These are phyloP conservation scores for Gossypium gossypioides DNA, from an alignment of 441 rosid genomes.

Conservation along the genomic window DNA sequence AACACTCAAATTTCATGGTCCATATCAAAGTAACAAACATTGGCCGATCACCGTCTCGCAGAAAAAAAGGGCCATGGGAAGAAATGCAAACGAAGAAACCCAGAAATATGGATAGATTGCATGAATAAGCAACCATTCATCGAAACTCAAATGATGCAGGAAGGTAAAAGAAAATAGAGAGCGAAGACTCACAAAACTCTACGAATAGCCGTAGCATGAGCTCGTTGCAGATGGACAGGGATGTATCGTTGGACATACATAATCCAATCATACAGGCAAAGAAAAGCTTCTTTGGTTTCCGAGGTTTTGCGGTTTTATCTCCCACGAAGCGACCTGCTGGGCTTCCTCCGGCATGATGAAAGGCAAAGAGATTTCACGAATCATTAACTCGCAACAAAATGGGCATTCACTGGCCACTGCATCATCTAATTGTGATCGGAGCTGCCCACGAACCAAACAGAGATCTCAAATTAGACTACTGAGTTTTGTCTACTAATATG, in stretches of 20 bases:
- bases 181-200: not conserved
- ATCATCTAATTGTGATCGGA: slow-evolving; percentile 82
- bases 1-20: not conserved
- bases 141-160: not conserved
- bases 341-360: slow-evolving; percentile 70
- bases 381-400: slow-evolving; percentile 90
- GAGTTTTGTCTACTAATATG: not conserved
- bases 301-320: slow-evolving; percentile 55
- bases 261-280: slow-evolving; percentile 37
- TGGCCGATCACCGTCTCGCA: not conserved
- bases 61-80: not conserved
- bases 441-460: slow-evolving; percentile 36
- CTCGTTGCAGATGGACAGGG: not conserved
- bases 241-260: not conserved
- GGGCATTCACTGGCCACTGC: slow-evolving; percentile 95
- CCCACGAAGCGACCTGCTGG: slow-evolving; percentile 68
- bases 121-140: not conserved
- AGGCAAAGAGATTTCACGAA: slow-evolving; percentile 62
- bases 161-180: not conserved
- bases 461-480: not conserved
- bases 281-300: slow-evolving; percentile 61
- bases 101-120: not conserved
- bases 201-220: not conserved
- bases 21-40: not conserved
- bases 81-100: not conserved